Evolutionary conservation across 129 eudicot species (phyloP).

Genomic region (Artemisia tridentata): DNA sequence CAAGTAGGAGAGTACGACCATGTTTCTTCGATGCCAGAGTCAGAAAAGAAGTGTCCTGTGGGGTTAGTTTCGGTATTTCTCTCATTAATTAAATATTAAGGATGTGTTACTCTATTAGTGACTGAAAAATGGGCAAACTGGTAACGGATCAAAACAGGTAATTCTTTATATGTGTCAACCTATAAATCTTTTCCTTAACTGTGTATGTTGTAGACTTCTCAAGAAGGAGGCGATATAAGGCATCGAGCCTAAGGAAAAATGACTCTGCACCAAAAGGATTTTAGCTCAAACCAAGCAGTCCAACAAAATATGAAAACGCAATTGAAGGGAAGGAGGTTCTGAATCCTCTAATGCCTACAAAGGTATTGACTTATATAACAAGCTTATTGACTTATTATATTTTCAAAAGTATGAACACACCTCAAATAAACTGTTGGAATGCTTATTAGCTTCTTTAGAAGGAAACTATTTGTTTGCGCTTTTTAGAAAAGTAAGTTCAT

Average conservation of each 20-base stretch:
- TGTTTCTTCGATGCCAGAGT: no score
- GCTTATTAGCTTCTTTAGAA: no score
- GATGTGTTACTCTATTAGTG: no score
- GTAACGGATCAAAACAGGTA: no score
- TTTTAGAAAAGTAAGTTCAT: no score
- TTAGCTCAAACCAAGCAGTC: slow-evolving; percentile 52
- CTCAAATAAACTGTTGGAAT: no score
- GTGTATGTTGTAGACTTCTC: slow-evolving; percentile 58
- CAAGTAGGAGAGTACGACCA: no score
- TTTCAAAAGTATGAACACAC: no score
- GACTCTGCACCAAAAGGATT: slow-evolving; percentile 69
- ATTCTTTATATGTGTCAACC: not conserved
- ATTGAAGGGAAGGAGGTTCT: slow-evolving; percentile 47
- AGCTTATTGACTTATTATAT: no score
- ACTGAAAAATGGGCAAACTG: no score
- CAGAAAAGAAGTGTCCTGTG: no score
- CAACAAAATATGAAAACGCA: slow-evolving; percentile 48
- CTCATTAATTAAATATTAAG: not conserved
- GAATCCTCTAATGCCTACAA: slow-evolving; percentile 33
- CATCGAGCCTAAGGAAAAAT: slow-evolving; percentile 50
- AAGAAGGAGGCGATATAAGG: slow-evolving; percentile 49
- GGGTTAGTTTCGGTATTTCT: slow-evolving; percentile 42
- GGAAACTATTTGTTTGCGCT: no score
- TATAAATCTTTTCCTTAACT: not conserved
- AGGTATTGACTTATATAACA: slow-evolving; percentile 17